Evolutionary conservation across 331 rosid genomes (phyloP), one percentile per base, ranked within the genome.

Genomic region (Malus hybrid): DNA sequence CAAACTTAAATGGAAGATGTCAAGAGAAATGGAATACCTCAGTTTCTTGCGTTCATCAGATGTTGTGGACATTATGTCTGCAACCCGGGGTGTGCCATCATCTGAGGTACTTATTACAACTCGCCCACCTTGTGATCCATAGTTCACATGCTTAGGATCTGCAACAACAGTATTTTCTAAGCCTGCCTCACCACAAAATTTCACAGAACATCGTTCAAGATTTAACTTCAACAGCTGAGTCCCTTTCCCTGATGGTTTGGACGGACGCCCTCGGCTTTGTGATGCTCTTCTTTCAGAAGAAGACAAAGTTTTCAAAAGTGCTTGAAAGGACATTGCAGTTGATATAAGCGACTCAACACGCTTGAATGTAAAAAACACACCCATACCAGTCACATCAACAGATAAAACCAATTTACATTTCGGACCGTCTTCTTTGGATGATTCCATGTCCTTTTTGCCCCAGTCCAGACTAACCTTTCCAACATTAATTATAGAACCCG

Each of bases 61-160:
- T 76, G 81, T 66, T 72, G 96, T 83, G 81, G 99, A 87, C 83
- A 82, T 76, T 80, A 95, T 74, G 26, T 84, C 84, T 78, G 99
- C 99, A 84, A 79, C 77, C 80, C 99, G 96, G 24, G 91, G 89
- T 58, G 93, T 90, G 80, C 98, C 98, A 87, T 95, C 96, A 58
- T 87, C 88, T 72, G 88, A 88, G 68, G 78, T 87, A 70, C 85
- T 79, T 66, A 95, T 68, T 58, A 83, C 78, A 78, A 89, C 85
- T 78, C 80, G 90, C 85, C 99, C 99, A 75, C 99, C 99, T 69
- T 92, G 99, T 79, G 97, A 90, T 75, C 99, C 99, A 84, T 90
- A 90, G 83, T 92, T 86, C 73, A 95, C 96, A 34, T 91, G 90
- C 84, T 95, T 95, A 73, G 99, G 96, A 53, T 95, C 99, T 73